Percentiles rank a stretch among this genome's conserved stretches.
phyloP scores from a whole-genome alignment of 805 yeast species.

The Candida xiaguanensis region DNA sequence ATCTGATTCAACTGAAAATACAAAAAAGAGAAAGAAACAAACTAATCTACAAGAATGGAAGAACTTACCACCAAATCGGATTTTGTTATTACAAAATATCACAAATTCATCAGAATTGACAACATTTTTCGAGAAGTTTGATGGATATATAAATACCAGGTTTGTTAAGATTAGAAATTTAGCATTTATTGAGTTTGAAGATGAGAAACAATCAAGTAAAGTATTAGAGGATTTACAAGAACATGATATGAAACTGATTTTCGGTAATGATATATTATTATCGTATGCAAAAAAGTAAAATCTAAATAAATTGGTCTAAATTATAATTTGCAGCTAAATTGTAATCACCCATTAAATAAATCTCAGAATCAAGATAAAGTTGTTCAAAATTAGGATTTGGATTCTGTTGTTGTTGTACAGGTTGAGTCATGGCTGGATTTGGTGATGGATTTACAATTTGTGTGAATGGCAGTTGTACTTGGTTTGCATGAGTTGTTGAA shows the following conservation, averaged over 20 bases:
- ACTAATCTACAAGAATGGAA: constrained; percentile 18
- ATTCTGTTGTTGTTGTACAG: background rate
- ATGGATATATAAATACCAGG: constrained; percentile 67
- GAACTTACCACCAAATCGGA: constrained; percentile 64
- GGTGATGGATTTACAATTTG: background rate
- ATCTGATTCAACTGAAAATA: background rate
- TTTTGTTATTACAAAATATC: constrained; percentile 63
- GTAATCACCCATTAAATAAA: constrained; percentile 2
- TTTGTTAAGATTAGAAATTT: constrained; percentile 63
- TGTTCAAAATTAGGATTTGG: background rate
- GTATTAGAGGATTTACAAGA: constrained; percentile 17
- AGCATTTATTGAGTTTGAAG: constrained; percentile 77
- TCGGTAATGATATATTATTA: constrained; percentile 22
- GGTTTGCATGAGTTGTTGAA: background rate
- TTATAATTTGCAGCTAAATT: constrained; percentile 1
- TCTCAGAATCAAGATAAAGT: background rate
- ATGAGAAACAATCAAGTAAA: constrained; percentile 46
- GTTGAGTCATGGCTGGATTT: background rate
- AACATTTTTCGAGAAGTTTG: constrained; percentile 41
- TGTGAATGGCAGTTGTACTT: background rate
- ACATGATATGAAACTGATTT: constrained; percentile 8
- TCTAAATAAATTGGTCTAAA: constrained; percentile 3
- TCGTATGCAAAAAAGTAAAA: constrained; percentile 34
- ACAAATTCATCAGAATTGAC: constrained; percentile 35
- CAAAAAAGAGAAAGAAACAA: constrained; percentile 14